Evolutionary conservation across 192 early-diverging fungal genomes (phyloP).

Genomic region (Hyaloraphidium curvatum): DNA sequence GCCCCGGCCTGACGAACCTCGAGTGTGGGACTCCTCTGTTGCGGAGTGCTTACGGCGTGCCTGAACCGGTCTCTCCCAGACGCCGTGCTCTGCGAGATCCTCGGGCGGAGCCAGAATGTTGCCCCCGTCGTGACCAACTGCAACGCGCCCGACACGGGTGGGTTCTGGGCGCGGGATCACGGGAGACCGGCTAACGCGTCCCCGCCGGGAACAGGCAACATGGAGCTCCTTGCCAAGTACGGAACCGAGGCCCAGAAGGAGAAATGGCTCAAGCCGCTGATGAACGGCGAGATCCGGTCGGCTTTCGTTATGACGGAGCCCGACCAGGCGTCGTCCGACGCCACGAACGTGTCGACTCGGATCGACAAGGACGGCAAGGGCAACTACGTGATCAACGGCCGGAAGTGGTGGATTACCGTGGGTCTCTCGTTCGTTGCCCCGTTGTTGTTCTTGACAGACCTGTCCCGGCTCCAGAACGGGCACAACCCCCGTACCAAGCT

Average conservation of each 20-base stretch:
- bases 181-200: not conserved
- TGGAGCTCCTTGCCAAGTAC: slow-evolving; percentile 98
- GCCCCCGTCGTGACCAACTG: slow-evolving; percentile 89
- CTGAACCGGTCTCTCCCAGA: not conserved
- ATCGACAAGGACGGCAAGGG: slow-evolving; percentile 43
- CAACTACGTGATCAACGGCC: slow-evolving; percentile 28
- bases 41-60: not conserved
- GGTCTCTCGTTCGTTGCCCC: slow-evolving; percentile 7
- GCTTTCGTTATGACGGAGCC: slow-evolving; percentile 99
- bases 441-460: not conserved
- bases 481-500: slow-evolving; percentile 67
- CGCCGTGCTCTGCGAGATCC: slow-evolving; percentile 17
- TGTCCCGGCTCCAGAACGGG: not conserved
- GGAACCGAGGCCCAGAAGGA: slow-evolving; percentile 73
- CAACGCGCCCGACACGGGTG: slow-evolving; percentile 68
- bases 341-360: slow-evolving; percentile 81
- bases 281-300: slow-evolving; percentile 82
- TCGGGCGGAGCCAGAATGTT: slow-evolving; percentile 50
- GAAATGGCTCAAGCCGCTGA: slow-evolving; percentile 54
- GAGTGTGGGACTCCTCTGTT: slow-evolving; percentile 37
- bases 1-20: slow-evolving; percentile 80
- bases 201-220: slow-evolving; percentile 44
- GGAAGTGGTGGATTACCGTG: slow-evolving; percentile 99
- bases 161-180: not conserved
- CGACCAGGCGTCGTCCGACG: slow-evolving; percentile 82